These are phyloP conservation scores for Auricularia sp. DNA, from an alignment of 768 basidiomycete species.

Conservation along the genomic window DNA sequence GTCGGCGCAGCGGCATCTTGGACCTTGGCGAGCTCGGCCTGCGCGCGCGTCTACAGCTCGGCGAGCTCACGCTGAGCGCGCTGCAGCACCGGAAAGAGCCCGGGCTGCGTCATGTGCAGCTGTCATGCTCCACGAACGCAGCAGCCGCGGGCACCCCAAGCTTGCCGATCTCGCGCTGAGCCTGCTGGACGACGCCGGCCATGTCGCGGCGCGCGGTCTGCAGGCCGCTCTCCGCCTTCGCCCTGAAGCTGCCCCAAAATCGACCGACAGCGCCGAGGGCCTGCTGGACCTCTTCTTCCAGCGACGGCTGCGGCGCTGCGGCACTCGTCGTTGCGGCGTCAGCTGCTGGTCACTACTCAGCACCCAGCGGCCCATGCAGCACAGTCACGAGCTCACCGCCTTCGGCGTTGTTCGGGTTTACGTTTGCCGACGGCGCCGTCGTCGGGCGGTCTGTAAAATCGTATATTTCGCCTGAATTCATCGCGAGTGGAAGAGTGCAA, in stretches of 20 bases:
- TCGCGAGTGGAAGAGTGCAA: no score
- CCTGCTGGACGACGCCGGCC: conserved; percentile 82
- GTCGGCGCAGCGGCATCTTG: not conserved
- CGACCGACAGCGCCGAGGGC: no score
- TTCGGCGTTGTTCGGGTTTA: no score
- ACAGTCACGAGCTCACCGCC: not conserved
- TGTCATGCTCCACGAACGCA: no score
- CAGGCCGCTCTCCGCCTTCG: no score
- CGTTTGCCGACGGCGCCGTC: not conserved
- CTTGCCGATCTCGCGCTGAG: conserved; percentile 65
- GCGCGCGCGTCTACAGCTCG: conserved; percentile 40
- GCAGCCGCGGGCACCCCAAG: conserved; percentile 21
- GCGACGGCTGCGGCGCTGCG: conserved; percentile 40
- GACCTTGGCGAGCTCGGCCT: conserved; percentile 44
- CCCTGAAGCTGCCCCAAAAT: no score
- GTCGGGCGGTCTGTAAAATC: no score
- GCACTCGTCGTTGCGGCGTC: conserved; percentile 36
- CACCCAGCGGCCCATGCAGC: no score
- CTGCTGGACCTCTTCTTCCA: no score
- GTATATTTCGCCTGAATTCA: no score
- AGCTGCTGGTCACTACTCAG: not conserved
- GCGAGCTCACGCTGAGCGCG: conserved; percentile 65
- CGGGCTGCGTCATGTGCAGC: no score
- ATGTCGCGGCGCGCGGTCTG: conserved; percentile 19
- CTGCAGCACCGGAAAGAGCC: no score